A percentile compares a stretch with the other conserved stretches of the same genome.
Conservation (phyloP, 352 stramenopile species). For the Pythium utonaiense region DNA sequence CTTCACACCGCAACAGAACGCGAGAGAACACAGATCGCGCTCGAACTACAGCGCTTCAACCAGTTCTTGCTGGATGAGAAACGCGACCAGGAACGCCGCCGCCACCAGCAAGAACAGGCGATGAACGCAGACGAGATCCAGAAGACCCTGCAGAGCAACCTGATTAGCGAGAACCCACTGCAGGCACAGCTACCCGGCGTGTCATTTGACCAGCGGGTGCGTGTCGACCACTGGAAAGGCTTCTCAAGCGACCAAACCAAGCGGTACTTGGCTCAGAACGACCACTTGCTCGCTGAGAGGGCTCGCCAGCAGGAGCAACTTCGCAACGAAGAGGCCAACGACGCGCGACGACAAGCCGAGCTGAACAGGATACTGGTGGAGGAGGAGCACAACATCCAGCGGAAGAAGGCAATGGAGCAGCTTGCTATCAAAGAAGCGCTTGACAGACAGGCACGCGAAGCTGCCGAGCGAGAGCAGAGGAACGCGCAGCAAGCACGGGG, state of each 20-base stretch:
- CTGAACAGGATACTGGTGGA: conserved; percentile 42
- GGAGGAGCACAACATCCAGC: conserved; percentile 51
- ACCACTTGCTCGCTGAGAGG: conserved; percentile 54
- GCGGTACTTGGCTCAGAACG: conserved; percentile 50
- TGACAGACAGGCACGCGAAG: conserved; percentile 47
- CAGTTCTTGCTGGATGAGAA: conserved; percentile 42
- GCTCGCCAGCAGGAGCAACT: conserved; percentile 34
- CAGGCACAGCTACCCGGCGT: conserved; percentile 42
- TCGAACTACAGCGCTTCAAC: conserved; percentile 58
- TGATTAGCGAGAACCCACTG: conserved; percentile 69
- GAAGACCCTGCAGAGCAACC: conserved; percentile 50
- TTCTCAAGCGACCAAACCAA: conserved; percentile 61
- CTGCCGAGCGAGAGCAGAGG: conserved; percentile 47
- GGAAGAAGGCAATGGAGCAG: conserved; percentile 44
- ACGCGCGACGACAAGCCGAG: conserved; percentile 33
- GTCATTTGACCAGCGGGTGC: conserved; percentile 48
- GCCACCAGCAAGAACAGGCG: conserved; percentile 41
- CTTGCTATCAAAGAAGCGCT: conserved; percentile 48
- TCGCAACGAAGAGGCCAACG: conserved; percentile 32
- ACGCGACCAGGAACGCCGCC: conserved; percentile 31
- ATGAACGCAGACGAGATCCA: conserved; percentile 57
- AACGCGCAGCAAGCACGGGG: conserved; percentile 47
- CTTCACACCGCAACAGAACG: conserved; percentile 54
- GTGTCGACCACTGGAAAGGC: conserved; percentile 80
- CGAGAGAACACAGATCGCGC: conserved; percentile 39